Evolutionary conservation across 495 filamentous ascomycete genomes (phyloP), one percentile per base, ranked within the genome.

Genomic region (Ascodesmis nigricans): DNA sequence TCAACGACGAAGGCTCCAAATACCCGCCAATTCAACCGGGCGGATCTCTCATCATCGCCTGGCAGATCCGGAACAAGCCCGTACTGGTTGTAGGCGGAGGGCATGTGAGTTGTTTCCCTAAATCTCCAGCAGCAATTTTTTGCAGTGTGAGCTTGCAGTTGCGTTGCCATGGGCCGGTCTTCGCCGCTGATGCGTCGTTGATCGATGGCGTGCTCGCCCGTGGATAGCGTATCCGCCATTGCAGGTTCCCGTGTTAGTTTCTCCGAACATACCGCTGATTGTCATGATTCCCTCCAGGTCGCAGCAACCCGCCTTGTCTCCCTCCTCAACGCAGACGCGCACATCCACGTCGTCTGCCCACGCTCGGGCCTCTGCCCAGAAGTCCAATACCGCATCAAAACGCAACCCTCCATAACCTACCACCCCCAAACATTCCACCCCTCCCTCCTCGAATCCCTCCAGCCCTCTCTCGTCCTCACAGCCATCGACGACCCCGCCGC

Each of bases 301-400:
- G 87, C 87, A 28, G 87, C 87, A 21, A 82, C 83, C 33, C 80
- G 87, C 31, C 92, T 95, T 38, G 61, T 92, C 22, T 72, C 84
- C 50, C 67, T 80, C 21, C 78, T 97, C 50, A 91, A 92, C 48
- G 90, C 90, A 50, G 83, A 93, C 47, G 90, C 87, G 43, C 63
- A 69, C 44, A 77, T 95, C 11, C 87, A 76, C 22, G 71, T 93
- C 29, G 63, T 93, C 24, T 75, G 69, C 33, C 87, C 87, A 2
- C 49, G 67, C n/a, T 49, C 65, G 29, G 78, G 84, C 24, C 67
- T 93, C 25, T 83, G 84, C 54, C 63, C 72, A 8, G 87, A 97
- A 59, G 84, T 97, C 3, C 70, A 73, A 21, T 68, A 76, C 53
- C 75, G 87, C 33, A 61, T 95, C 27, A 13, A 21, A 11, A 39